phyloP scores from a whole-genome alignment of 257 asterid species.

The Pogostemon cablin region DNA sequence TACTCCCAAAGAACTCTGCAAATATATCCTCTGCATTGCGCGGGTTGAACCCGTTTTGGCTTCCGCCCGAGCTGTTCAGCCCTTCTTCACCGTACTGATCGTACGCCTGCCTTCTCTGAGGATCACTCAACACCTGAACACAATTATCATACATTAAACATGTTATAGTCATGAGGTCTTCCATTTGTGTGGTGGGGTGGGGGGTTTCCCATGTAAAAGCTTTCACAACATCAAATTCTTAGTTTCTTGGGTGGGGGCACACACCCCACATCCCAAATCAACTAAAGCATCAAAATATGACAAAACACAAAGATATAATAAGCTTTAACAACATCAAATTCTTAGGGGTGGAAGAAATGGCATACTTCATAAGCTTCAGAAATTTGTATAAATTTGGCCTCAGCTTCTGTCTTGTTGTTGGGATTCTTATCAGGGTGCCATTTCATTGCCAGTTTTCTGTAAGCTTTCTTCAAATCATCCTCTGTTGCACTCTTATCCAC shows the following conservation, averaged over 20 bases:
- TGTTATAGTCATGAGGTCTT: too few relatives aligned
- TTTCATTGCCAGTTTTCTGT: slow-evolving; percentile 87
- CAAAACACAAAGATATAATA: too few relatives aligned
- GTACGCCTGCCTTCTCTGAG: slow-evolving; percentile 73
- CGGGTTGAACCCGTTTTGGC: slow-evolving; percentile 58
- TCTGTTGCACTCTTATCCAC: slow-evolving; percentile 81
- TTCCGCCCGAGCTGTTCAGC: slow-evolving; percentile 55
- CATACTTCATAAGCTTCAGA: slow-evolving; percentile 92
- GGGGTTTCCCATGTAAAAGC: too few relatives aligned
- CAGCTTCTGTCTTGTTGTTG: slow-evolving; percentile 74
- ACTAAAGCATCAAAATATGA: too few relatives aligned
- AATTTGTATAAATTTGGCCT: slow-evolving; percentile 82
- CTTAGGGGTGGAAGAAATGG: not conserved
- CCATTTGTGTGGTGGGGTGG: too few relatives aligned
- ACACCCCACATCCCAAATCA: too few relatives aligned
- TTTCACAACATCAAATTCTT: too few relatives aligned
- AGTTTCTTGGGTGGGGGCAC: too few relatives aligned
- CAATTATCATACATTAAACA: not conserved
- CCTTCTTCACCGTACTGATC: slow-evolving; percentile 93
- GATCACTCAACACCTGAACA: slow-evolving; percentile 81
- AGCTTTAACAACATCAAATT: too few relatives aligned
- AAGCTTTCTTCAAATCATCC: slow-evolving; percentile 84
- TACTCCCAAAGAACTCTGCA: slow-evolving; percentile 90
- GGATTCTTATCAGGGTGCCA: slow-evolving; percentile 99
- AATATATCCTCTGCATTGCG: slow-evolving; percentile 90